A percentile compares a stretch with the other conserved stretches of the same genome.
These are phyloP conservation scores for Globisporangium nodosum DNA, from an alignment of 352 stramenopile species.

Conservation along the genomic window DNA sequence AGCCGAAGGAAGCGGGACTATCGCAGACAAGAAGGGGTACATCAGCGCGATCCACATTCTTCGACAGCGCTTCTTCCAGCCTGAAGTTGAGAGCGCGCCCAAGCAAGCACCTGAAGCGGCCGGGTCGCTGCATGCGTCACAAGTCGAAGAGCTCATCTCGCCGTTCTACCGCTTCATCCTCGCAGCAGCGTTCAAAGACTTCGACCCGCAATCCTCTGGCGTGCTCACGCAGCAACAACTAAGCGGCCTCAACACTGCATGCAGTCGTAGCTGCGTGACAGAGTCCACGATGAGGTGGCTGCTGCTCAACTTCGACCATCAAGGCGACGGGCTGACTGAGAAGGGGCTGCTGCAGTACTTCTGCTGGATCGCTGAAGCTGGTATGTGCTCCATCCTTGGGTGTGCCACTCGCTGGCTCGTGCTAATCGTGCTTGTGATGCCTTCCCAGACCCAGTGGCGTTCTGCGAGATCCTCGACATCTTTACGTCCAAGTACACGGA, in stretches of 20 bases:
- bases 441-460: conserved; percentile 41
- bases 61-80: conserved; percentile 53
- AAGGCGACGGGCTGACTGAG: conserved; percentile 34
- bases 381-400: conserved; percentile 14
- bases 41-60: conserved; percentile 34
- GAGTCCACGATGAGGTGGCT: conserved; percentile 39
- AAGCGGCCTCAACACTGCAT: conserved; percentile 40
- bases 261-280: conserved; percentile 22
- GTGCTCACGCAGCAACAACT: conserved; percentile 27
- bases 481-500: conserved; percentile 59
- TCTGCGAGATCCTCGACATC: conserved; percentile 50
- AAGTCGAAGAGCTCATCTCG: conserved; percentile 26
- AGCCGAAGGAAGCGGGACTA: neutral
- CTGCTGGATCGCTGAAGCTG: conserved; percentile 57
- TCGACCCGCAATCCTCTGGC: conserved; percentile 26
- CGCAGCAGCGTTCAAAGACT: conserved; percentile 41
- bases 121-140: conserved; percentile 4
- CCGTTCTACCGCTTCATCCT: conserved; percentile 72
- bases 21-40: conserved; percentile 26
- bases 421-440: neutral
- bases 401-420: neutral
- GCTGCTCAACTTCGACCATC: conserved; percentile 44
- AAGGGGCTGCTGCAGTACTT: conserved; percentile 64
- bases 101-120: conserved; percentile 4
- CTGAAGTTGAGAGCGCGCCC: conserved; percentile 16